phyloP scores from a whole-genome alignment of 2,329 filamentous ascomycete genomes.

The Aspergillus novofumigatus region DNA sequence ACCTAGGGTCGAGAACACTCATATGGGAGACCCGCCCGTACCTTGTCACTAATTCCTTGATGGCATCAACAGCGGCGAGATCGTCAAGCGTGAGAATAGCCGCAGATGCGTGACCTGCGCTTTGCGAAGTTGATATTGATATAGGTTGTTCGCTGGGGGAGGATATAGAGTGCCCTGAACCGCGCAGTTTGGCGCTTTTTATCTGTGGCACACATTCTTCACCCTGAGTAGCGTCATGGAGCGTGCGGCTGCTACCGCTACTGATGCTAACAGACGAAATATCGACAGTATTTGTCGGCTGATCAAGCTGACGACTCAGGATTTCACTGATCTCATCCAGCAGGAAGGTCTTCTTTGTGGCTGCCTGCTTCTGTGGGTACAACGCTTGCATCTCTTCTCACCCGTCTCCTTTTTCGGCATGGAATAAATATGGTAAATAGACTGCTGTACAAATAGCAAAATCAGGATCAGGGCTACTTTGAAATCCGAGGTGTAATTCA shows the following conservation, averaged over 20 bases:
- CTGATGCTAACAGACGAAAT: background rate
- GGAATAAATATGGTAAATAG: background rate
- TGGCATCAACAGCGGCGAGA: conserved; percentile 28
- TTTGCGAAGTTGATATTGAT: background rate
- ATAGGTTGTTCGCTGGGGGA: background rate
- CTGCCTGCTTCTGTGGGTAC: background rate
- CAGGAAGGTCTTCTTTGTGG: background rate
- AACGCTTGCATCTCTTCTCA: background rate
- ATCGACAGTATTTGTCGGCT: background rate
- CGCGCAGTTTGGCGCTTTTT: background rate
- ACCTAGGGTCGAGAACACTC: conserved; percentile 41
- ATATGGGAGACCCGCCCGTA: conserved; percentile 41
- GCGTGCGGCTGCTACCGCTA: background rate
- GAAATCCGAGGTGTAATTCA: background rate
- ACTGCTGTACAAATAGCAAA: background rate
- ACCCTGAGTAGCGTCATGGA: background rate
- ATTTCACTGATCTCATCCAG: background rate
- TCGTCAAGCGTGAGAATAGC: conserved; percentile 9
- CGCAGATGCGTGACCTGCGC: background rate
- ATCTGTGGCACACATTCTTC: background rate
- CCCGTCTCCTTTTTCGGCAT: background rate
- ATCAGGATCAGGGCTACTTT: background rate
- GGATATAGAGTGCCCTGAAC: background rate
- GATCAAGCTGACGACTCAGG: background rate
- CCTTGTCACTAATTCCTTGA: conserved; percentile 26